phyloP scores from a whole-genome alignment of 2,329 filamentous ascomycete genomes.

The Aspergillus pseudoviridinutans region DNA sequence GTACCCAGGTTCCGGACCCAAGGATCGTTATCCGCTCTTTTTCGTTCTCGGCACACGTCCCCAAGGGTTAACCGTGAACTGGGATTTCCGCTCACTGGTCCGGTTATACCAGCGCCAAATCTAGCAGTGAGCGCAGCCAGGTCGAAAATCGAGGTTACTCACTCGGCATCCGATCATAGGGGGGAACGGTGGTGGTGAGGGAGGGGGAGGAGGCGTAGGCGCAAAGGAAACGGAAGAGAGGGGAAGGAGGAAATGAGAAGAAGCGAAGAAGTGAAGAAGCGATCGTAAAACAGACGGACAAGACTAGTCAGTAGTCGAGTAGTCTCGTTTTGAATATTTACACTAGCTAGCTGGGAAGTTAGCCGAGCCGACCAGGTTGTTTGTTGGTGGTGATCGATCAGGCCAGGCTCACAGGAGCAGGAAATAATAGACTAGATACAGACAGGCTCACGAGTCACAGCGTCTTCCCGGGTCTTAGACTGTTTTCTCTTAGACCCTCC shows the following conservation, averaged over 20 bases:
- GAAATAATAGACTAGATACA: background rate
- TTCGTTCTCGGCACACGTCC: slow-evolving; percentile 1
- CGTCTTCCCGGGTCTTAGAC: background rate
- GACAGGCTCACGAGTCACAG: too few species aligned
- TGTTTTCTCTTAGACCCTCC: slow-evolving; percentile 8
- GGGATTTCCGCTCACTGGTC: background rate
- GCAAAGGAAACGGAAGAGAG: background rate
- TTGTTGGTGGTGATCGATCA: slow-evolving; percentile 6
- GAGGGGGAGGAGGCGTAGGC: background rate
- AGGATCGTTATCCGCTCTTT: background rate
- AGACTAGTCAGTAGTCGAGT: background rate
- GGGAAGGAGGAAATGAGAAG: slow-evolving; percentile 1
- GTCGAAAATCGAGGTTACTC: background rate
- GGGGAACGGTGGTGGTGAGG: background rate
- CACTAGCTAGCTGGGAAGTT: background rate
- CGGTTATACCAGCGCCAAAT: background rate
- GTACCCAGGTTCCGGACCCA: slow-evolving; percentile 12
- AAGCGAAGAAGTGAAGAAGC: background rate
- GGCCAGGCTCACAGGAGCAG: slow-evolving; percentile 11
- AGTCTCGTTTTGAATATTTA: background rate
- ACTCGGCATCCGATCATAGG: background rate
- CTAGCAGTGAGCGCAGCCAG: background rate
- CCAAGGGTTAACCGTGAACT: background rate
- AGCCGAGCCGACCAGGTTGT: background rate
- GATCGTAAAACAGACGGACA: background rate